Evolutionary conservation across 768 basidiomycete species (phyloP).

Genomic region (Tylopilus vinaceipallidus): DNA sequence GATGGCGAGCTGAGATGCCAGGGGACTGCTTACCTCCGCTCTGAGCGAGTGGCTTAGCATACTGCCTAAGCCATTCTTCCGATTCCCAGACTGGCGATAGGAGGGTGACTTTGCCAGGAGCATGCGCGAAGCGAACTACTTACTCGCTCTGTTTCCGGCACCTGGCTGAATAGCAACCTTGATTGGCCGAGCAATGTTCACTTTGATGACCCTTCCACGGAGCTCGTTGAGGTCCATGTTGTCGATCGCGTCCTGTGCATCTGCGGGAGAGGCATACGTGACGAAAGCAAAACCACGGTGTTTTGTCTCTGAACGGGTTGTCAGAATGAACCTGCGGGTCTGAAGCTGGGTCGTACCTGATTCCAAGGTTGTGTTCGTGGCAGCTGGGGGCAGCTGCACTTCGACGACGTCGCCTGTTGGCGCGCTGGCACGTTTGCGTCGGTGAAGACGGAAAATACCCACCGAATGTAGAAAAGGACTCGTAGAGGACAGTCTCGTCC

Average conservation of each 20-base stretch:
- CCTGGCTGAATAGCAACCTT: conserved; percentile 62
- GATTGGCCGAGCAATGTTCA: conserved; percentile 82
- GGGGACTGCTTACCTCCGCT: conserved; percentile 59
- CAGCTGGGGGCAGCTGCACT: conserved; percentile 81
- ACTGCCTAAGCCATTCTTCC: conserved; percentile 86
- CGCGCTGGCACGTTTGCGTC: conserved; percentile 2
- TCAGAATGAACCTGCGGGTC: conserved; percentile 8
- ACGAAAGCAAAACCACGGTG: conserved; percentile 95
- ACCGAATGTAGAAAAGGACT: conserved; percentile 89
- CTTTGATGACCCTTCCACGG: conserved; percentile 72
- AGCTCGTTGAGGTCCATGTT: conserved; percentile 98
- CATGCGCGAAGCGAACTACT: conserved; percentile 27
- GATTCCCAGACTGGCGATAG: conserved; percentile 84
- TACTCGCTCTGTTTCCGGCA: conserved; percentile 76
- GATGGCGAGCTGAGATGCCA: background rate
- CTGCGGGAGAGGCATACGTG: conserved; percentile 73
- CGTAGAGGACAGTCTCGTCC: conserved; percentile 72
- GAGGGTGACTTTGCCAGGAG: conserved; percentile 1
- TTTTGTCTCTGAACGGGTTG: conserved; percentile 52
- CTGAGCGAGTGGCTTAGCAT: conserved; percentile 75
- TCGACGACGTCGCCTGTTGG: conserved; percentile 85
- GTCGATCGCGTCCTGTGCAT: conserved; percentile 96
- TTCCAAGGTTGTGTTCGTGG: conserved; percentile 64
- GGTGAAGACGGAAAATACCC: conserved; percentile 19
- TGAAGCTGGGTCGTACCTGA: conserved; percentile 39